Conservation (phyloP, 2,329 filamentous ascomycete species). For the Sporothrix brasiliensis region DNA sequence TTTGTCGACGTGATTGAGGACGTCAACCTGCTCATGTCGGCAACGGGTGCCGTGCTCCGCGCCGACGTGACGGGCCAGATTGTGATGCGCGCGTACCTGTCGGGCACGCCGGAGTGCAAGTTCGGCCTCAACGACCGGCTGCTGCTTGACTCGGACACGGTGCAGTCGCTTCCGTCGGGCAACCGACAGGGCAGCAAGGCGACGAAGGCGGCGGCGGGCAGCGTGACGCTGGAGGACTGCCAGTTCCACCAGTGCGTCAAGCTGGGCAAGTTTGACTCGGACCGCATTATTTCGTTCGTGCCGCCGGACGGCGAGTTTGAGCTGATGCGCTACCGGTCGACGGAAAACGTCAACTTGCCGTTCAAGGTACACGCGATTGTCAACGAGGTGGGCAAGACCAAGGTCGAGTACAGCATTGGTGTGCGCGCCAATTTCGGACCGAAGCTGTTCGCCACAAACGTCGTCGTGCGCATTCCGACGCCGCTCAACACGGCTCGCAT, state of each 20-base stretch:
- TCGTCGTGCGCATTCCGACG: constrained; percentile 90
- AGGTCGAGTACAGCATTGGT: constrained; percentile 97
- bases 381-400: constrained; percentile 93
- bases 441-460: constrained; percentile 97
- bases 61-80: constrained; percentile 98
- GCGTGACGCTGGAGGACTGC: constrained; percentile 94
- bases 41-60: constrained; percentile 88
- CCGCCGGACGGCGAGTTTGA: constrained; percentile 98
- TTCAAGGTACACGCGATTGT: constrained; percentile 99
- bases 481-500: constrained; percentile 95
- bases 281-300: constrained; percentile 95
- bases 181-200: constrained; percentile 82
- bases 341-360: constrained; percentile 96
- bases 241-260: constrained; percentile 99
- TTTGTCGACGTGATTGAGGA: constrained; percentile 99
- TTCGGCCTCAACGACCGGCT: constrained; percentile 96
- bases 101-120: constrained; percentile 96
- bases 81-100: constrained; percentile 96
- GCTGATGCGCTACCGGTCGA: constrained; percentile 96
- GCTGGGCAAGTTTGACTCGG: constrained; percentile 92
- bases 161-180: constrained; percentile 68
- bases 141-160: constrained; percentile 76
- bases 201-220: constrained; percentile 92
- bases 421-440: constrained; percentile 95
- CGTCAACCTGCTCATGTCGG: constrained; percentile 98